Base-by-base conservation (phyloP, 257 asterid species). In the Salvia splendens region DNA sequence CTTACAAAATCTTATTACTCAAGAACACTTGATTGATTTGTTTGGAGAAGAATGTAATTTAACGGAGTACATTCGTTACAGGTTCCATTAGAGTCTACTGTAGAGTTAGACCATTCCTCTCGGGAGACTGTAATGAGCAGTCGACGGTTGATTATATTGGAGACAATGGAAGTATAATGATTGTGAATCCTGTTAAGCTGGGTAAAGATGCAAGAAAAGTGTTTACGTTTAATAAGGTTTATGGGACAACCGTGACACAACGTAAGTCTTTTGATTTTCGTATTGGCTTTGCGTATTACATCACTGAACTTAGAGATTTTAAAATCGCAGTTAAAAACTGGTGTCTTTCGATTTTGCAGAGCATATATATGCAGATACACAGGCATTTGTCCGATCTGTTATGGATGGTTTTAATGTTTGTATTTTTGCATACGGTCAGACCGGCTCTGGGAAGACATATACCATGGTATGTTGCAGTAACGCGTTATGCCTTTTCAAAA, bases 361-460 rank as follows among this genome's bases (percentile, higher is more conserved):
- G 68, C 83, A 92, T 82, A 85, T 92, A 75, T 92, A 87, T 55
- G 82, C 70, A 38, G 95, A 92, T 69, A 83, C 92, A 51, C 96
- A 84, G 40, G 89, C 95, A 2, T 69, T 92, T 76, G 80, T 92
- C 76, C 81, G 96, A 81, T 85, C 98, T 36, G 95, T 85, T 72
- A 82, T 92, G 55, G 98, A 89, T 81, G 98, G 98, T 67, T 92
- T 66, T 68, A 89, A 92, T 72, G 95, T 89, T 36, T 92, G 98
- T 69, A 89, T 92, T 35, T 92, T 92, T 72, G 98, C 98, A 0
- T 92, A 92, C 9, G 98, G 98, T 36, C 96, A 92, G 80, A 92
- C 96, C 12, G 96, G 98, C 57, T 89, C 98, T 3, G 98, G 98
- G 54, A 92, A 91, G 74, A 91, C 96, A 45, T 87, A 91, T 55